These are phyloP conservation scores for Colletotrichum endophyticum DNA, from an alignment of 2,329 filamentous ascomycete species.

Conservation along the genomic window DNA sequence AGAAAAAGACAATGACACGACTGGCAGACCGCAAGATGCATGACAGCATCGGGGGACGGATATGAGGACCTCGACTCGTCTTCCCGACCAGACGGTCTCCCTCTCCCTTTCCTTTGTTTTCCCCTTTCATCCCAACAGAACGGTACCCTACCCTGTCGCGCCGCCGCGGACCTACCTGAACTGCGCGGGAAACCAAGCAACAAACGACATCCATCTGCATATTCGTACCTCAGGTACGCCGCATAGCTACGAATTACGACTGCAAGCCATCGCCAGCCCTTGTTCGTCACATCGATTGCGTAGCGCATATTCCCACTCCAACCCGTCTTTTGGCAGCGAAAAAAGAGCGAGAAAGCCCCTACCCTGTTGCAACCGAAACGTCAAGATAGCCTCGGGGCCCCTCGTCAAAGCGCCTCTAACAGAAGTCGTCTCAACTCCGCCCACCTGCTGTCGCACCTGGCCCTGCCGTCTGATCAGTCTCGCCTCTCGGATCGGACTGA, in stretches of 20 bases:
- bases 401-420: constrained; percentile 50
- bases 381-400: constrained; percentile 35
- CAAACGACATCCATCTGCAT: background rate
- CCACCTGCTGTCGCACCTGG: constrained; percentile 28
- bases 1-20: background rate
- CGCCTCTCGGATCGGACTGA: constrained; percentile 23
- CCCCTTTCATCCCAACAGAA: constrained; percentile 2
- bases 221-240: background rate
- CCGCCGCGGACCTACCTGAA: background rate
- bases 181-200: background rate
- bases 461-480: constrained; percentile 30
- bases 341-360: background rate
- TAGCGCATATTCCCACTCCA: background rate
- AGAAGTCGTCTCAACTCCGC: constrained; percentile 46
- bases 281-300: background rate
- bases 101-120: constrained; percentile 3
- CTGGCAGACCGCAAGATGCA: constrained; percentile 2
- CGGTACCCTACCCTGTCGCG: constrained; percentile 3
- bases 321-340: background rate
- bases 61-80: constrained; percentile 7
- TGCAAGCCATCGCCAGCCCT: background rate
- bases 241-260: background rate
- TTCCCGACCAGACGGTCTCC: background rate
- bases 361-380: constrained; percentile 43
- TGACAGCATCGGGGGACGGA: background rate